A percentile compares a stretch with the other conserved stretches of the same genome.
Conservation (phyloP, 1,284 basidiomycete genomes). For the Ustilago esculenta region DNA sequence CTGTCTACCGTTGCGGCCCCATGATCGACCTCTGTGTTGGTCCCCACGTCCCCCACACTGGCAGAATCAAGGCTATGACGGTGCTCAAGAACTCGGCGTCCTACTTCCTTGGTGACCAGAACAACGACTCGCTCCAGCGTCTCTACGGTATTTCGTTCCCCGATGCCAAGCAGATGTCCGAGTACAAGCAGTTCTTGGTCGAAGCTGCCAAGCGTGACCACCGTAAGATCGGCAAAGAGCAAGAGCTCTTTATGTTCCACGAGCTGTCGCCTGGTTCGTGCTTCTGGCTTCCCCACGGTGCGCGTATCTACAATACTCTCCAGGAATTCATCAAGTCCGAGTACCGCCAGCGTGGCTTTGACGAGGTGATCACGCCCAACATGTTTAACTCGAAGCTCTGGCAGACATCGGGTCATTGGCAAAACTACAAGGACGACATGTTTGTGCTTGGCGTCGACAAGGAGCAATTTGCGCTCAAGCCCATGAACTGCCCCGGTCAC, state of each 20-base stretch:
- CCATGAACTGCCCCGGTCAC: slow-evolving; percentile 99
- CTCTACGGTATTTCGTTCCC: slow-evolving; percentile 99
- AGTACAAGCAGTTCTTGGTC: slow-evolving; percentile 94
- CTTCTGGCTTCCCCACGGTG: slow-evolving; percentile 97
- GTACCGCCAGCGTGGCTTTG: slow-evolving; percentile 70
- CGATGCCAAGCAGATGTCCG: slow-evolving; percentile 91
- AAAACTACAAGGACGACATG: slow-evolving; percentile 90
- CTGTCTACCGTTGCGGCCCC: slow-evolving; percentile 97
- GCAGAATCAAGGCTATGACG: slow-evolving; percentile 83
- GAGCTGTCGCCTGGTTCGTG: slow-evolving; percentile 92
- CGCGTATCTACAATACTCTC: slow-evolving; percentile 94
- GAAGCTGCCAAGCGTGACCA: slow-evolving; percentile 98
- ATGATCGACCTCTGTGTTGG: slow-evolving; percentile 98
- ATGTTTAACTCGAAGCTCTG: slow-evolving; percentile 97
- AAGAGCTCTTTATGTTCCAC: slow-evolving; percentile 97
- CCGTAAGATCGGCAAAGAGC: slow-evolving; percentile 77
- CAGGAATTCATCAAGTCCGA: slow-evolving; percentile 78
- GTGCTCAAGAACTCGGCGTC: slow-evolving; percentile 84
- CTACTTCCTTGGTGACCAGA: slow-evolving; percentile 94
- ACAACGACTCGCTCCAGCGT: slow-evolving; percentile 94
- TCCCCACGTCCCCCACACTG: slow-evolving; percentile 96
- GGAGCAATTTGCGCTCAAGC: slow-evolving; percentile 77
- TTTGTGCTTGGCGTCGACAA: slow-evolving; percentile 93
- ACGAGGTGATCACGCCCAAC: slow-evolving; percentile 88
- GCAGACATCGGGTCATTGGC: slow-evolving; percentile 98